phyloP scores from a whole-genome alignment of 108 stramenopile genomes.

The Mediolabrus comicus region DNA sequence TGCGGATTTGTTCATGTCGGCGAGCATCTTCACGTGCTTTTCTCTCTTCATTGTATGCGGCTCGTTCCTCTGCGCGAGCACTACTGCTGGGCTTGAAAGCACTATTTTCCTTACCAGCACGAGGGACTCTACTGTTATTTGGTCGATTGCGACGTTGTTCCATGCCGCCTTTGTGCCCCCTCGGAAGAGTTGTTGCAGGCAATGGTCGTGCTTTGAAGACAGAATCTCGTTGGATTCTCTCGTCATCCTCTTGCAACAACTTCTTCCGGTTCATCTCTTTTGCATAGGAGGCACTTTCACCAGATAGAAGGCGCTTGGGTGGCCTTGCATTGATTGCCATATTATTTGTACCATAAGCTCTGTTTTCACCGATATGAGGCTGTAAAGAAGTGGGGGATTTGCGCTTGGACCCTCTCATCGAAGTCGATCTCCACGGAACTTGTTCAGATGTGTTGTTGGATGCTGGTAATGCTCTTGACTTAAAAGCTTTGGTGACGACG shows the following conservation, averaged over 20 bases:
- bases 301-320: conserved; percentile 31
- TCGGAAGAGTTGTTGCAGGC: conserved; percentile 14
- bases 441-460: conserved; percentile 6
- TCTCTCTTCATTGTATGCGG: conserved; percentile 19
- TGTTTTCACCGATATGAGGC: conserved; percentile 19
- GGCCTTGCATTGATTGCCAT: conserved; percentile 33
- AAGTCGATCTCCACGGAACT: not conserved
- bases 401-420: conserved; percentile 28
- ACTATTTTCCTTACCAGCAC: conserved; percentile 12
- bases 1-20: conserved; percentile 1
- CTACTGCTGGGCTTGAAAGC: conserved; percentile 12
- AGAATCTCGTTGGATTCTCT: conserved; percentile 17
- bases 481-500: conserved; percentile 29
- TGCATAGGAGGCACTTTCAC: conserved; percentile 30
- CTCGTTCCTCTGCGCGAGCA: conserved; percentile 26
- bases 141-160: not conserved
- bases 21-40: conserved; percentile 12
- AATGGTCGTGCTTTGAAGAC: conserved; percentile 39
- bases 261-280: conserved; percentile 26
- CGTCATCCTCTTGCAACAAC: conserved; percentile 27
- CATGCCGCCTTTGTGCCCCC: not conserved
- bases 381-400: conserved; percentile 9
- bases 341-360: conserved; percentile 10
- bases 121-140: not conserved
- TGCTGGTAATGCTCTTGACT: conserved; percentile 26